Conservation (phyloP, 805 yeast genomes). For the Citeromyces matritensis region DNA sequence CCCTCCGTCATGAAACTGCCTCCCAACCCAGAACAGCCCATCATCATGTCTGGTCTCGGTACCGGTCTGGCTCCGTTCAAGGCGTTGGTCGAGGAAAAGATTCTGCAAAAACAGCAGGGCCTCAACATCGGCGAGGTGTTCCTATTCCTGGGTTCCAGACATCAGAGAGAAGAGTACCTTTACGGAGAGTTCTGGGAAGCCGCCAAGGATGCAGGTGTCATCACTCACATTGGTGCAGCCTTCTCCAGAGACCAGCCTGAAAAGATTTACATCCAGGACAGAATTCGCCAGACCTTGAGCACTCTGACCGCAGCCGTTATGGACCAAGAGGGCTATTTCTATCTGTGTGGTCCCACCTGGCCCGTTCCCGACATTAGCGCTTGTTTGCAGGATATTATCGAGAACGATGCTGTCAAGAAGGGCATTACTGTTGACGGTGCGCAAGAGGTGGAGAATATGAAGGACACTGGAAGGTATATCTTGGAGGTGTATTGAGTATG, state of each 20-base stretch:
- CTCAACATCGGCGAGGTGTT: constrained; percentile 77
- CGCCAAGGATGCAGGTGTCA: constrained; percentile 76
- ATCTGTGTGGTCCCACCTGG: constrained; percentile 98
- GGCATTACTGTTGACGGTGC: constrained; percentile 62
- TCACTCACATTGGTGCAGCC: constrained; percentile 95
- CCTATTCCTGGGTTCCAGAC: constrained; percentile 87
- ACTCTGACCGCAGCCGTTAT: constrained; percentile 71
- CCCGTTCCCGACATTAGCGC: constrained; percentile 95
- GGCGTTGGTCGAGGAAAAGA: constrained; percentile 91
- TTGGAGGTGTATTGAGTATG: constrained; percentile 92
- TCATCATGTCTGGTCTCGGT: constrained; percentile 94
- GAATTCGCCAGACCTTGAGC: constrained; percentile 62
- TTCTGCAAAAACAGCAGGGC: constrained; percentile 87
- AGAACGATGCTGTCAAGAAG: constrained; percentile 49
- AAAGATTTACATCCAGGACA: constrained; percentile 90
- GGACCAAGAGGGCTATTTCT: constrained; percentile 72
- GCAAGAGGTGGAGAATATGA: constrained; percentile 80
- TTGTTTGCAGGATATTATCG: constrained; percentile 71
- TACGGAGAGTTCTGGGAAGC: constrained; percentile 98
- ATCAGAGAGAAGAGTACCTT: constrained; percentile 85
- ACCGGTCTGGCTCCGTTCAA: constrained; percentile 98
- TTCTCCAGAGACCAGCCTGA: constrained; percentile 95
- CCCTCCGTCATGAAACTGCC: constrained; percentile 97
- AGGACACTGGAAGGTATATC: constrained; percentile 83
- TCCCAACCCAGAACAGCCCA: constrained; percentile 72